Evolutionary conservation across 1,284 basidiomycete species (phyloP).

Genomic region (Sporisorium graminicola): DNA sequence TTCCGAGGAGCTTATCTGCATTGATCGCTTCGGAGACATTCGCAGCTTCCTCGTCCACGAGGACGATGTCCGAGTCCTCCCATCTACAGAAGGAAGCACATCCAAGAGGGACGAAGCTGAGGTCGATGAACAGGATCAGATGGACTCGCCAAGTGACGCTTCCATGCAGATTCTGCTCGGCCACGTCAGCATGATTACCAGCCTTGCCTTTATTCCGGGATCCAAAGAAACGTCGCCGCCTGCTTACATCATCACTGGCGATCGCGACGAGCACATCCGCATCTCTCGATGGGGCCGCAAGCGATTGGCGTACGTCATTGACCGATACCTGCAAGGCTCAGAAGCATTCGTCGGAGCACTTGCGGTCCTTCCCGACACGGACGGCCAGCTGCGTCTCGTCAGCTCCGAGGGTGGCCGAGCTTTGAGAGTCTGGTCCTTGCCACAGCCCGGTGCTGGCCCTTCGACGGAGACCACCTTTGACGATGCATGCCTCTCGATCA

Average conservation of each 20-base stretch:
- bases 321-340: slow-evolving; percentile 62
- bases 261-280: slow-evolving; percentile 69
- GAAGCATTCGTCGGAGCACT: slow-evolving; percentile 58
- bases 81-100: slow-evolving; percentile 6
- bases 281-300: slow-evolving; percentile 64
- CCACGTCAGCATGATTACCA: slow-evolving; percentile 65
- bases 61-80: slow-evolving; percentile 18
- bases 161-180: slow-evolving; percentile 58
- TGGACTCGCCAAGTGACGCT: slow-evolving; percentile 44
- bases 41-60: slow-evolving; percentile 53
- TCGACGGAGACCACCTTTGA: slow-evolving; percentile 16
- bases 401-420: slow-evolving; percentile 58
- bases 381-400: slow-evolving; percentile 36
- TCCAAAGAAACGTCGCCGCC: slow-evolving; percentile 22
- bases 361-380: slow-evolving; percentile 32
- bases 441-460: slow-evolving; percentile 18
- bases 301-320: slow-evolving; percentile 57
- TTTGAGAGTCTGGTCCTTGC: slow-evolving; percentile 53
- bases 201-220: slow-evolving; percentile 51
- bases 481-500: slow-evolving; percentile 39
- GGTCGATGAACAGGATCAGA: slow-evolving; percentile 45
- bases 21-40: slow-evolving; percentile 64
- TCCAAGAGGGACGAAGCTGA: not conserved
- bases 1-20: slow-evolving; percentile 56
- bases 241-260: slow-evolving; percentile 56